These are phyloP conservation scores for Zygosaccharomyces sapae DNA, from an alignment of 1,139 yeast species.

Conservation along the genomic window DNA sequence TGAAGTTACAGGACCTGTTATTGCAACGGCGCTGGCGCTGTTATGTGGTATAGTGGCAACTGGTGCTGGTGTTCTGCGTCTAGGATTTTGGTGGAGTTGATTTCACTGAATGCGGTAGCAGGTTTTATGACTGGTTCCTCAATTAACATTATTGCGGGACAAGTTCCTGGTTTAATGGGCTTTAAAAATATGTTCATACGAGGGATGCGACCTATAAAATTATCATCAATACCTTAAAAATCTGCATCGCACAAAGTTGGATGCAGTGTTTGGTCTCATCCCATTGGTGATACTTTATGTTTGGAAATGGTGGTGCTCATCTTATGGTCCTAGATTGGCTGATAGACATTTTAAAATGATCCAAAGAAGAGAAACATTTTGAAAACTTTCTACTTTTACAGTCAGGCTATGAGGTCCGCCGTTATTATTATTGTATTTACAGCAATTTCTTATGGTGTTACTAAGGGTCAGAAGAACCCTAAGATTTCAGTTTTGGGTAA, in stretches of 20 bases:
- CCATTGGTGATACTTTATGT: constrained; percentile 62
- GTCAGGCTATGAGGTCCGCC: constrained; percentile 76
- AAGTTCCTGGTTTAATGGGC: constrained; percentile 85
- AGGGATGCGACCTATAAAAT: constrained; percentile 67
- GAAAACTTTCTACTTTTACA: constrained; percentile 48
- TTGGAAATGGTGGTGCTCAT: constrained; percentile 59
- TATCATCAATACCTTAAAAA: constrained; percentile 69
- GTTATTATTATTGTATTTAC: constrained; percentile 76
- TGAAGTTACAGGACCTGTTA: constrained; percentile 49
- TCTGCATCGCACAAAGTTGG: constrained; percentile 59
- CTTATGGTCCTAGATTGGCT: constrained; percentile 48
- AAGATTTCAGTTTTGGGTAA: constrained; percentile 59
- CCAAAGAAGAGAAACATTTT: constrained; percentile 43
- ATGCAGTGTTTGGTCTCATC: constrained; percentile 87
- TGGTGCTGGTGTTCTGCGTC: constrained; percentile 74
- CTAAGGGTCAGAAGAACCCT: constrained; percentile 40
- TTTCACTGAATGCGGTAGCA: constrained; percentile 87
- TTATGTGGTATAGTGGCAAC: constrained; percentile 82
- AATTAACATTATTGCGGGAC: constrained; percentile 73
- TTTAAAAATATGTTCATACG: constrained; percentile 62
- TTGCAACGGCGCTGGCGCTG: constrained; percentile 76
- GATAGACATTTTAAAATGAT: constrained; percentile 41
- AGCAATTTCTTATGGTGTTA: constrained; percentile 61
- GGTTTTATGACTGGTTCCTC: constrained; percentile 98
- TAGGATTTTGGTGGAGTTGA: constrained; percentile 87